phyloP scores from a whole-genome alignment of 2,329 filamentous ascomycete species.

The Pyricularia grisea region DNA sequence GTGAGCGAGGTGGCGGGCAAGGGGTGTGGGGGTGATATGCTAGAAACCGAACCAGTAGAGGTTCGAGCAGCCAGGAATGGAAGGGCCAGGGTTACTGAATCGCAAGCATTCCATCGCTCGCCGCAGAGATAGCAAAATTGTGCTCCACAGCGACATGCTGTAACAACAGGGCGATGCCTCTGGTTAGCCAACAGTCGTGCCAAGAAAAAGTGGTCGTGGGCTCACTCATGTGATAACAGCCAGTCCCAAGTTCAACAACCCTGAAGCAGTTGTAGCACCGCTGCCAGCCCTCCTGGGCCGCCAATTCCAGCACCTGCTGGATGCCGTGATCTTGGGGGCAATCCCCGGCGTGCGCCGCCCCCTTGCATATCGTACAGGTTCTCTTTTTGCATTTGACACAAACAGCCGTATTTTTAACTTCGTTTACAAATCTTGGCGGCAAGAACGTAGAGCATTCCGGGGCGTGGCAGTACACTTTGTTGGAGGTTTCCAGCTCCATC shows the following conservation, averaged over 20 bases:
- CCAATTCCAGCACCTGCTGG: slow-evolving; percentile 29
- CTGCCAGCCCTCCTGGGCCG: slow-evolving; percentile 37
- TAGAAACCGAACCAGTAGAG: too few species aligned
- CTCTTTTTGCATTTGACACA: slow-evolving; percentile 30
- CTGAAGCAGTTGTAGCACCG: too few species aligned
- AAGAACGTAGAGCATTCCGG: slow-evolving; percentile 36
- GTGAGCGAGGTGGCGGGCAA: too few species aligned
- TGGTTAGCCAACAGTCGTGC: background rate
- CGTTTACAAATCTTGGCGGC: slow-evolving; percentile 17
- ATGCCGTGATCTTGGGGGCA: slow-evolving; percentile 34
- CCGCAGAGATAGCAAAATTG: background rate
- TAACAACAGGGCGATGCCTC: background rate
- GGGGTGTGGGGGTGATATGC: too few species aligned
- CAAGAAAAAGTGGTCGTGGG: background rate
- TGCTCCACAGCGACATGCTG: background rate
- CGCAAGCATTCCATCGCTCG: slow-evolving; percentile 6
- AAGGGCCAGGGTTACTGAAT: background rate
- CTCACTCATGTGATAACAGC: too few species aligned
- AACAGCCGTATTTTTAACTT: slow-evolving; percentile 18
- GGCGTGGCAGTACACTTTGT: slow-evolving; percentile 39
- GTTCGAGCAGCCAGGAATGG: too few species aligned
- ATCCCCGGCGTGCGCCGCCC: slow-evolving; percentile 29
- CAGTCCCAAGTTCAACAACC: too few species aligned
- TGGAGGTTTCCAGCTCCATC: too few species aligned
- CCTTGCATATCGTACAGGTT: slow-evolving; percentile 46